Evolutionary conservation across 179 eudicot species (phyloP), one percentile per base, ranked within the genome.

Genomic region (Drosera spatulata): DNA sequence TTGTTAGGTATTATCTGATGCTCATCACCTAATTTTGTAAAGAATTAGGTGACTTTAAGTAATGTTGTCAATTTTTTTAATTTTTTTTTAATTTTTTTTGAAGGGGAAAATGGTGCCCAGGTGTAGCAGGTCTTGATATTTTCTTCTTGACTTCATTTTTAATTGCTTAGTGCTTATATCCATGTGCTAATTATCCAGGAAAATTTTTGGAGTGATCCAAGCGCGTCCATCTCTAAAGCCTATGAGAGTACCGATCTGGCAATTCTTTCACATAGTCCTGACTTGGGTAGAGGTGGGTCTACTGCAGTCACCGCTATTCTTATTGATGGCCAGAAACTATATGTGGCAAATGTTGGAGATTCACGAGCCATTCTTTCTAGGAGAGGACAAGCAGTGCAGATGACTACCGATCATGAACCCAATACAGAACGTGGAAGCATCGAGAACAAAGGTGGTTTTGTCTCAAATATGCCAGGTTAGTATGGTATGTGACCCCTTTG

Each of bases 321-420:
- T 22, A 22, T 22, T 22, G 33, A 22, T 22, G 33, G 33, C 33
- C 33, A 22, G 33, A 22, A 22, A 54, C 64, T 91, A 53, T 85
- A 77, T 86, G 87, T 91, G 41, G 97, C 96, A 51, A 91, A 91
- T 61, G 88, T 91, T 61, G 97, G 97, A 66, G 97, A 91, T 68
- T 91, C 97, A 52, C 80, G 97, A 55, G 97, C 85, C 39, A 94
- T 91, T 58, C 78, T 91, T 55, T 88, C 95, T 40, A 82, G 63
- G 53, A 77, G 79, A 58, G 96, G 96, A 10, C 76, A 70, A 55
- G 97, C 91, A 14, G 64, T 81, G 59, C 96, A 91, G 78, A 66
- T 91, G 82, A 71, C 80, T 33, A 70, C 76, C 58, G 97, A 91
- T 74, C 97, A 91, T 56, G 97, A 91, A 59, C 97, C 97, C 50